phyloP scores from a whole-genome alignment of 139 green algal genomes.

The Yamagishiella unicocca region DNA sequence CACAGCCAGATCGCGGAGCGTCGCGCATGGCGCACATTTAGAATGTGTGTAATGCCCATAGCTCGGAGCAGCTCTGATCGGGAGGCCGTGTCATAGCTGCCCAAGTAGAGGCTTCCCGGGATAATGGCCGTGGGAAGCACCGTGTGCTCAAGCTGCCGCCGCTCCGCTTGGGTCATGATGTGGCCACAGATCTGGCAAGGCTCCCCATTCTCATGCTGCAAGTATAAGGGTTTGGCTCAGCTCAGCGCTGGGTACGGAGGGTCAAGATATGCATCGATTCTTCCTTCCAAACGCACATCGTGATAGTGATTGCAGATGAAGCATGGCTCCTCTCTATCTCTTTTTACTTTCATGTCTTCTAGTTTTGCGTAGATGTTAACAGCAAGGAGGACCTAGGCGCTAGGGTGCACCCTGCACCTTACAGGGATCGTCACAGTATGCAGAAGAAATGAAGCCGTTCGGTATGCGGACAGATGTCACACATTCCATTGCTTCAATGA shows the following conservation, averaged over 20 bases:
- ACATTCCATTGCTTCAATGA: no score
- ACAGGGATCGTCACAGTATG: no score
- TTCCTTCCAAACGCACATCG: conserved; percentile 69
- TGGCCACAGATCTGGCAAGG: conserved; percentile 88
- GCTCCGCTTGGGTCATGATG: conserved; percentile 63
- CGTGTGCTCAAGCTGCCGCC: conserved; percentile 50
- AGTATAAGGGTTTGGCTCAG: not conserved
- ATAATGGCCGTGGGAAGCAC: conserved; percentile 87
- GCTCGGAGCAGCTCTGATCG: conserved; percentile 87
- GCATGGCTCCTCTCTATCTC: conserved; percentile 84
- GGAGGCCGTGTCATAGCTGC: conserved; percentile 92
- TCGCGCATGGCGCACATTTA: conserved; percentile 90
- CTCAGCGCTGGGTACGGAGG: not conserved
- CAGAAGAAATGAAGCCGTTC: no score
- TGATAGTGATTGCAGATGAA: conserved; percentile 92
- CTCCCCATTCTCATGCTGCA: conserved; percentile 86
- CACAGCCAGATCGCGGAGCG: no score
- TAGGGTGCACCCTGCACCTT: no score
- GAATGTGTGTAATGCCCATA: conserved; percentile 86
- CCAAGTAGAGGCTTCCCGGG: conserved; percentile 87
- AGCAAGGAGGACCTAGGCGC: no score
- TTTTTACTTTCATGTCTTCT: conserved; percentile 46
- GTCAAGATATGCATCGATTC: not conserved
- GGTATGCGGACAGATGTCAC: no score
- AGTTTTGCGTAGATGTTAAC: no score